Evolutionary conservation across 495 filamentous ascomycete genomes (phyloP), one percentile per base, ranked within the genome.

Genomic region (Xylaria castorea): DNA sequence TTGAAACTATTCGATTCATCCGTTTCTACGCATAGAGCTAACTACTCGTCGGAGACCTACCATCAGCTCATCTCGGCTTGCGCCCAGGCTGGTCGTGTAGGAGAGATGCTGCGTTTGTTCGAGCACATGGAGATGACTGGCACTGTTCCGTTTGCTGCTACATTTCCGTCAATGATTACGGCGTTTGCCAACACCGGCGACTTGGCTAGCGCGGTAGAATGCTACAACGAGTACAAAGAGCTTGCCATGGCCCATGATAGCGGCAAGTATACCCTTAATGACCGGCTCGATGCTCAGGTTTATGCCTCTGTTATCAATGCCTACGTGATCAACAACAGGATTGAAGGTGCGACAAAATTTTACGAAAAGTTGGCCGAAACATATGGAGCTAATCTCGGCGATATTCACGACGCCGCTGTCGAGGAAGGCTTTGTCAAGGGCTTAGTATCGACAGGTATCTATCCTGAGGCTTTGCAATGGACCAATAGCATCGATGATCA

Each of bases 91-190:
- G 91, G 91, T 20, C 89, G 88, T 40, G 86, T 97, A 3, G 89
- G 92, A 32, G 93, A 96, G 71, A 98, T 98, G 96, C 87, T 96
- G 64, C 89, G 90, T 42, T 83, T 97, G 20, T 97, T 95, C 79
- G 89, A 90, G 66, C 94, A 98, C 79, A 95, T 98, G 93, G 94
- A 97, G 79, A 80, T 85, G 55, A 89, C 87, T 67, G 90, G 89
- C 67, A 87, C 94, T 30, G 87, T 86, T 18, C 92, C 95, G 0
- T 89, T 89, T 72, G 90, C 93, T 25, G 89, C 91, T 51, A 94
- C 94, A 44, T 97, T 97, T 81, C 90, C 93, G 2, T 87, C 90
- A 18, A 97, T 99, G 93, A 98, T 99, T 77, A 89, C 92, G 50
- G 94, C 94, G 0, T 98, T 97, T 77, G 94, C 92, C 57, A 87